Evolutionary conservation across 2,329 filamentous ascomycete species (phyloP).

Genomic region (Xylariaceae sp.): DNA sequence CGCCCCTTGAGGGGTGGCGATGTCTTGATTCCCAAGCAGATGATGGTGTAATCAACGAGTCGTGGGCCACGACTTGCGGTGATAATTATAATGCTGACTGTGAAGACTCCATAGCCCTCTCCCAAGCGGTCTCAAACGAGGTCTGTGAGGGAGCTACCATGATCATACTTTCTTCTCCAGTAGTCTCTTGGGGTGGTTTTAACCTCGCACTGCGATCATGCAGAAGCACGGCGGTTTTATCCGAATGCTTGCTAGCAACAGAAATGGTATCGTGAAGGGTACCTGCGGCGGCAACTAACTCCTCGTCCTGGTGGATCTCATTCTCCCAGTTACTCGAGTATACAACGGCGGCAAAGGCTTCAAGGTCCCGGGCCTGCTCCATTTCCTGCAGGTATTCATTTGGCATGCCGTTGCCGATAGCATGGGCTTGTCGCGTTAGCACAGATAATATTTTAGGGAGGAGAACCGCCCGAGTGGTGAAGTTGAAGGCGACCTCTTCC

Average conservation of each 20-base stretch:
- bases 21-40: too few species aligned
- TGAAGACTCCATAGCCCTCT: conserved; percentile 49
- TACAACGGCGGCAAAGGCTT: conserved; percentile 81
- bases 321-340: conserved; percentile 80
- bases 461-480: conserved; percentile 37
- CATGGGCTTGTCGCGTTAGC: conserved; percentile 84
- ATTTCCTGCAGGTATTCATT: conserved; percentile 70
- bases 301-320: conserved; percentile 52
- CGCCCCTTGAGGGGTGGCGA: background rate
- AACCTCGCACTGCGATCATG: conserved; percentile 19
- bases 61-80: conserved; percentile 1
- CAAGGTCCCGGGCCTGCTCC: conserved; percentile 70
- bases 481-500: conserved; percentile 2
- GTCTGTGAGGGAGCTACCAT: conserved; percentile 45
- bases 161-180: conserved; percentile 32
- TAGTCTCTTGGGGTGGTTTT: background rate
- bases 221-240: background rate
- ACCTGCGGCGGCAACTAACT: conserved; percentile 23
- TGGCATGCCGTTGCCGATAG: conserved; percentile 73
- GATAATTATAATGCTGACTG: conserved; percentile 4
- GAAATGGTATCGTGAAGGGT: conserved; percentile 11
- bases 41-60: background rate
- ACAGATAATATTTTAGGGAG: conserved; percentile 87
- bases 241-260: conserved; percentile 6
- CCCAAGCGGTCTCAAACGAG: conserved; percentile 67